These are phyloP conservation scores for Didymella exigua DNA, from an alignment of 2,329 filamentous ascomycete species.

Conservation along the genomic window DNA sequence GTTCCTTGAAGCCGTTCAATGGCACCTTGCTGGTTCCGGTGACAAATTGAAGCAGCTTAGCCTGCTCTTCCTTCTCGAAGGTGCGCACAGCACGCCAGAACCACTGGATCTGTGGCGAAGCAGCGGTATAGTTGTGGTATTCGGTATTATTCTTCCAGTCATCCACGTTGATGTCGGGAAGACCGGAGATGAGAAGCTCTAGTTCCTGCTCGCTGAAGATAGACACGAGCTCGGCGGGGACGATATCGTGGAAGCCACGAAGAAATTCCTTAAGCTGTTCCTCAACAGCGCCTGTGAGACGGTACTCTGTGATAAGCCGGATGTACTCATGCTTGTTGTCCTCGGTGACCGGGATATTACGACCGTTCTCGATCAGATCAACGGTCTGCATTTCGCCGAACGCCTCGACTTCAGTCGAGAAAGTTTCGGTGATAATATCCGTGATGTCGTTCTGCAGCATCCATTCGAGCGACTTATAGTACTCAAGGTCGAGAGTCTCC, in stretches of 20 bases:
- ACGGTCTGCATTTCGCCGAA: constrained; percentile 89
- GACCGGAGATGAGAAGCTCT: constrained; percentile 91
- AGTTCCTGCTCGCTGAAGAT: constrained; percentile 99
- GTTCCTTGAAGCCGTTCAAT: constrained; percentile 96
- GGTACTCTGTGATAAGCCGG: constrained; percentile 90
- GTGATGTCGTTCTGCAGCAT: constrained; percentile 99
- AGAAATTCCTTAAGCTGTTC: constrained; percentile 94
- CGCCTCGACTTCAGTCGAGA: constrained; percentile 90
- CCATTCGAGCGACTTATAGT: constrained; percentile 98
- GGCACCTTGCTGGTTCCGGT: constrained; percentile 98
- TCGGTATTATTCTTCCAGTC: constrained; percentile 99
- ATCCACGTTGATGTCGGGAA: constrained; percentile 96
- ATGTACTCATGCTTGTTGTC: constrained; percentile 99
- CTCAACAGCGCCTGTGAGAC: constrained; percentile 86
- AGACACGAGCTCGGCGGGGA: constrained; percentile 88
- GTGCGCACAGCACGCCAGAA: constrained; percentile 98
- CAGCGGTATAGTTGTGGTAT: constrained; percentile 95
- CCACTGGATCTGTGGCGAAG: constrained; percentile 97
- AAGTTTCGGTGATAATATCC: constrained; percentile 95
- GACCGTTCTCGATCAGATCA: constrained; percentile 84
- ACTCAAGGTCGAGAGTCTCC: constrained; percentile 97
- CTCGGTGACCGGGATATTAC: constrained; percentile 91
- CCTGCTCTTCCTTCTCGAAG: constrained; percentile 98
- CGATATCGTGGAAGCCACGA: constrained; percentile 96
- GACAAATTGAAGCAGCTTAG: constrained; percentile 96